Percentiles rank a stretch among this genome's conserved stretches.
Conservation (phyloP, 345 rosid genomes). For the Ceriops tagal region DNA sequence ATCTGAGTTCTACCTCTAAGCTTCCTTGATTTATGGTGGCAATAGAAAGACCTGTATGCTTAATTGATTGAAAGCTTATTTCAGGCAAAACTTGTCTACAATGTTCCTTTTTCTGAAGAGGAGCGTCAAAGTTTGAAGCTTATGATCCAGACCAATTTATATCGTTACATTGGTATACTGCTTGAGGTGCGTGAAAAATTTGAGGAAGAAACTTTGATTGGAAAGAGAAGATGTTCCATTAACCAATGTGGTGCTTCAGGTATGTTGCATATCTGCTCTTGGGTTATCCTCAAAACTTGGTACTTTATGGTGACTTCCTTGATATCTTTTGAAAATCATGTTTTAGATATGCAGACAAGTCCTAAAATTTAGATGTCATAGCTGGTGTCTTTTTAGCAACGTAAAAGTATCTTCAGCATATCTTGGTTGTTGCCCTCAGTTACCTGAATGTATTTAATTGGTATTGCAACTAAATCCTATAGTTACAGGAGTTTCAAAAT, state of each 20-base stretch:
- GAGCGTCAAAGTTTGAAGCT: constrained; percentile 65
- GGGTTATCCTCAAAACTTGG: no score
- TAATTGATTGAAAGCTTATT: constrained; percentile 22
- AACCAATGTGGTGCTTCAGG: constrained; percentile 49
- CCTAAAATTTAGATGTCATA: no score
- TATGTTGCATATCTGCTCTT: constrained; percentile 13
- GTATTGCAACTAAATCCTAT: no score
- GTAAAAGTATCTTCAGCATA: no score
- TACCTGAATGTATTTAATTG: no score
- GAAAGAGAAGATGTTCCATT: constrained; percentile 31
- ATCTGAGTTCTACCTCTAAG: background rate
- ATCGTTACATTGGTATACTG: constrained; percentile 62
- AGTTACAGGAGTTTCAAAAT: no score
- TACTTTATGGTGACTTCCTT: no score
- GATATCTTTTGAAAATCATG: no score
- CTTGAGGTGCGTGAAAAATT: constrained; percentile 63
- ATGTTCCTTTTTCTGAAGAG: constrained; percentile 70
- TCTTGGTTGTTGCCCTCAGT: no score
- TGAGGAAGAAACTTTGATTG: constrained; percentile 50
- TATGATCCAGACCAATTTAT: constrained; percentile 74
- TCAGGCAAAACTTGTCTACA: constrained; percentile 72
- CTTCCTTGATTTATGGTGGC: background rate
- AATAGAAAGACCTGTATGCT: background rate
- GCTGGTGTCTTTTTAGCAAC: no score
- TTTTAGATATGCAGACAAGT: no score